Conservation (phyloP, 768 basidiomycete genomes). For the Pleurotus giganteus region DNA sequence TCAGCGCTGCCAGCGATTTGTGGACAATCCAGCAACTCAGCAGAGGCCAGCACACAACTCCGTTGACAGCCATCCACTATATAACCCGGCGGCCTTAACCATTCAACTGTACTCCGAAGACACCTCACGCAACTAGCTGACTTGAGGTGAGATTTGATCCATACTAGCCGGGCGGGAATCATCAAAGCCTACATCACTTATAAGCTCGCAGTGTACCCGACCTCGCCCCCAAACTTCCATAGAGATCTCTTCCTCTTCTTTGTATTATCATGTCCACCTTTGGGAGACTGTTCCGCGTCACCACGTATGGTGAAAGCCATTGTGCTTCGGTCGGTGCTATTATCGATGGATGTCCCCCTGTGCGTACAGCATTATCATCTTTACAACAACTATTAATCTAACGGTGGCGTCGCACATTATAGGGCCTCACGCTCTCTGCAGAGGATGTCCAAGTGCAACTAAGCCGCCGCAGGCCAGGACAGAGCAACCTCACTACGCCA, state of each 20-base stretch:
- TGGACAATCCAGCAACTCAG: background rate
- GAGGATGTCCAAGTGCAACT: conserved; percentile 91
- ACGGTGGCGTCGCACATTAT: background rate
- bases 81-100: background rate
- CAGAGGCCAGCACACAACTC: background rate
- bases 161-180: conserved; percentile 2
- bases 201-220: background rate
- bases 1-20: background rate
- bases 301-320: conserved; percentile 97
- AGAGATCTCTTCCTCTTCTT: background rate
- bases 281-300: conserved; percentile 88
- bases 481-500: conserved; percentile 95
- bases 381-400: conserved; percentile 1
- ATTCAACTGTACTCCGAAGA: background rate
- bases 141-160: conserved; percentile 1
- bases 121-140: background rate
- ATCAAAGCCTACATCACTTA: background rate
- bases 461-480: conserved; percentile 88
- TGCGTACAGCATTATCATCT: conserved; percentile 34
- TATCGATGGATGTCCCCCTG: conserved; percentile 96
- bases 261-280: conserved; percentile 81
- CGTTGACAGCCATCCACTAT: background rate
- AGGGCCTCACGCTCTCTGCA: conserved; percentile 82
- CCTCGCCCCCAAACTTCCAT: background rate
- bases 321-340: conserved; percentile 97